Percentiles rank a stretch among this genome's conserved stretches.
phyloP scores from a whole-genome alignment of 192 early-diverging fungal genomes.

The Coemansia sp. region DNA sequence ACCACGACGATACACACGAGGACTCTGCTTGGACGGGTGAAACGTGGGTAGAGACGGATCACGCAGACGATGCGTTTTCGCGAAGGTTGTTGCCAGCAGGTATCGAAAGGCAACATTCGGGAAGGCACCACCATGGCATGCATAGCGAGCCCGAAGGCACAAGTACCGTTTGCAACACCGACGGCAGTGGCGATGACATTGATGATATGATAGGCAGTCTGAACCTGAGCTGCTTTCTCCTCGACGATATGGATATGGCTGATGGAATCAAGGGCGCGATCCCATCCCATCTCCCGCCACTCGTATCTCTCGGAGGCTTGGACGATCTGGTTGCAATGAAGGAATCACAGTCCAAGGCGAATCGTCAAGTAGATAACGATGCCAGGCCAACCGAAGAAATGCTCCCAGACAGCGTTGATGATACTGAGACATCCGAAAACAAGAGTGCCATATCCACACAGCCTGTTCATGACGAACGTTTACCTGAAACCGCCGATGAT shows the following conservation, averaged over 20 bases:
- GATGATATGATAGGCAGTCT: constrained; percentile 26
- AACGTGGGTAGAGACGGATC: background rate
- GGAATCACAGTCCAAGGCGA: background rate
- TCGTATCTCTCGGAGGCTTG: constrained; percentile 15
- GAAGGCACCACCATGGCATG: background rate
- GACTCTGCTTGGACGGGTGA: background rate
- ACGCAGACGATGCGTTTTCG: background rate
- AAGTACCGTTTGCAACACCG: background rate
- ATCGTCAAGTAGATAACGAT: background rate
- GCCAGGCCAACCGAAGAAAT: background rate
- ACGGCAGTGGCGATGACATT: constrained; percentile 14
- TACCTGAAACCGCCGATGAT: background rate
- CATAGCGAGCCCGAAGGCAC: background rate
- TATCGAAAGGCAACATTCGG: background rate
- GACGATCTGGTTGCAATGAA: background rate
- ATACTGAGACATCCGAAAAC: background rate
- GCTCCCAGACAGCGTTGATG: background rate
- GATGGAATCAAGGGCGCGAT: constrained; percentile 25
- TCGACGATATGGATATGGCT: constrained; percentile 17
- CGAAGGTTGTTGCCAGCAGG: background rate
- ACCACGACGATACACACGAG: background rate
- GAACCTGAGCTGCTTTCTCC: constrained; percentile 27
- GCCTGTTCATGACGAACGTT: background rate
- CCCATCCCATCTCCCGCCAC: constrained; percentile 39
- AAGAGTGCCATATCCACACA: background rate